Percentiles rank a stretch among this genome's conserved stretches.
These are phyloP conservation scores for Rhodotorula sp. DNA, from an alignment of 1,284 basidiomycete species.

Conservation along the genomic window DNA sequence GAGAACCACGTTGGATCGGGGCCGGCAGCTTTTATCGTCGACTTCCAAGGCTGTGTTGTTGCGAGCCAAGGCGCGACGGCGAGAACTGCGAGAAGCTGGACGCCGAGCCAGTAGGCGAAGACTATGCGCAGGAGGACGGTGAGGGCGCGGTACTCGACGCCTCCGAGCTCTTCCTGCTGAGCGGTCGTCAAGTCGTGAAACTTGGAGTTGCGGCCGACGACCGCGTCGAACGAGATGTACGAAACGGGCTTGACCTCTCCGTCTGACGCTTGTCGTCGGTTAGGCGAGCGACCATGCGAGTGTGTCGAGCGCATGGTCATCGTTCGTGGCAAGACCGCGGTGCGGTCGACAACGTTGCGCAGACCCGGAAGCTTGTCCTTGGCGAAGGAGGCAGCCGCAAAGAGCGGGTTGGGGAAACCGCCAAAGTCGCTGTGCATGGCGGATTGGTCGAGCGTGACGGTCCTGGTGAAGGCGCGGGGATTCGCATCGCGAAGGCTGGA, in stretches of 20 bases:
- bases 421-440: slow-evolving; percentile 62
- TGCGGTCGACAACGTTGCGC: slow-evolving; percentile 45
- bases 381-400: slow-evolving; percentile 58
- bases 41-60: slow-evolving; percentile 10
- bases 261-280: slow-evolving; percentile 20
- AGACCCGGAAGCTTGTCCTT: slow-evolving; percentile 9
- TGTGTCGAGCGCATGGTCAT: slow-evolving; percentile 57
- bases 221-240: slow-evolving; percentile 81
- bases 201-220: slow-evolving; percentile 81
- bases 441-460: slow-evolving; percentile 46
- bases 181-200: slow-evolving; percentile 76
- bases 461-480: slow-evolving; percentile 30
- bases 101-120: slow-evolving; percentile 62
- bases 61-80: slow-evolving; percentile 76
- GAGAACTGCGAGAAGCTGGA: slow-evolving; percentile 65
- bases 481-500: slow-evolving; percentile 27
- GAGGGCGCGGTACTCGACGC: slow-evolving; percentile 77
- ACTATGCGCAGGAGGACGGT: slow-evolving; percentile 45
- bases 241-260: slow-evolving; percentile 56
- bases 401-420: slow-evolving; percentile 80
- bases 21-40: slow-evolving; percentile 3
- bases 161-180: slow-evolving; percentile 86
- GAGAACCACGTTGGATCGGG: slow-evolving; percentile 63
- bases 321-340: slow-evolving; percentile 69
- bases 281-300: slow-evolving; percentile 27